phyloP scores from a whole-genome alignment of 306 rosid species.

The Coriaria nepalensis region DNA sequence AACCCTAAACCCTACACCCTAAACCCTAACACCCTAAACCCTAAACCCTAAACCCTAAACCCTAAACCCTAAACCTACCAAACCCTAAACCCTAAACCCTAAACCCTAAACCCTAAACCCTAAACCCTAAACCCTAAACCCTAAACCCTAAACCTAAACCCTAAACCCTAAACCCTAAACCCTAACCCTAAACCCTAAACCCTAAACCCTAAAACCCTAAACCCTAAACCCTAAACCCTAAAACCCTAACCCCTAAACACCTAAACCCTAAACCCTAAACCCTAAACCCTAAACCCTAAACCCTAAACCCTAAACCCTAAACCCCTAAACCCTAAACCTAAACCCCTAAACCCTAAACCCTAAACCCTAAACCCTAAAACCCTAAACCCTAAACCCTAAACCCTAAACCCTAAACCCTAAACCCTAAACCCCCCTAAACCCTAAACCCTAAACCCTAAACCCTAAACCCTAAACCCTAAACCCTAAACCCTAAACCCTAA shows the following conservation, averaged over 20 bases:
- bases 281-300: slow-evolving; percentile 8
- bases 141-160: slow-evolving; percentile 6
- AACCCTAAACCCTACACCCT: slow-evolving; percentile 2
- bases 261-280: slow-evolving; percentile 1
- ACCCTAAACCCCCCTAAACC: slow-evolving; percentile 19
- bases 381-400: slow-evolving; percentile 7
- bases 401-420: slow-evolving; percentile 5
- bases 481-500: slow-evolving; percentile 13
- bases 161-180: slow-evolving; percentile 7
- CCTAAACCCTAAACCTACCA: slow-evolving; percentile 13
- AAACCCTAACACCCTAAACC: background rate
- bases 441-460: slow-evolving; percentile 16
- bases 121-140: slow-evolving; percentile 6
- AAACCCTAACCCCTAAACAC: slow-evolving; percentile 7
- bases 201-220: background rate
- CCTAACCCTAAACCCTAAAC: slow-evolving; percentile 5
- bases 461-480: slow-evolving; percentile 14
- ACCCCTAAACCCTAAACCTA: slow-evolving; percentile 10
- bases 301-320: slow-evolving; percentile 14
- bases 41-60: slow-evolving; percentile 12
- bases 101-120: slow-evolving; percentile 17
- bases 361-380: slow-evolving; percentile 5
- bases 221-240: slow-evolving; percentile 4
- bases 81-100: slow-evolving; percentile 13
- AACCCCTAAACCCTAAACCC: slow-evolving; percentile 11